Base-by-base conservation (phyloP, 2,329 filamentous ascomycete species). In the Neofusicoccum parvum region DNA sequence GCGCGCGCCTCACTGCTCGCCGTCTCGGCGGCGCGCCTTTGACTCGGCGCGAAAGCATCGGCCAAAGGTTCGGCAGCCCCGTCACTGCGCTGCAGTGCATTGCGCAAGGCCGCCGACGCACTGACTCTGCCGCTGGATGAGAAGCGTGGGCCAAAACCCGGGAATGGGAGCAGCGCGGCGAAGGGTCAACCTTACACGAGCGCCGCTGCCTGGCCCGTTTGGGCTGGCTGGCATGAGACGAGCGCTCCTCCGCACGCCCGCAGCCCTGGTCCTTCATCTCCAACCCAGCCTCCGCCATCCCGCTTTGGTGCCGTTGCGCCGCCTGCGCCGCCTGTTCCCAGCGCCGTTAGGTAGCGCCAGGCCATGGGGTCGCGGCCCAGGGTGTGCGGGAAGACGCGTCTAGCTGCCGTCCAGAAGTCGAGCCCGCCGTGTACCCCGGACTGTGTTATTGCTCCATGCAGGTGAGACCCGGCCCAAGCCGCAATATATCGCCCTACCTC, bases 101-200 rank as follows among this genome's bases (percentile, higher is more conserved):
- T 37, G 56, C 41, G 41, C 56, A 60, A 60, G 50, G 56, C 56
- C 12, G 56, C 56, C 56, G 15, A 32, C n/a, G 43, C 56, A 46
- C 14, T 39, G 37, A 39, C 37, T 11, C 37, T 10, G 27, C 6
- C 6, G 27, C 27, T 56, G 32, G 37, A 45, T 11, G 17, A 20
- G 37, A 43, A 41, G 32, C 39, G 39, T 7, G 4, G 5, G 43
- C 56, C 15, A 46, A 48, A 60, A 60, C 56, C 56, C 9, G 56
- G 56, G 32, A 48, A 5, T 17, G 15, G 54, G 54, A 23, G 39
- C 54, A 7, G 23, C 3, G n/a, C 39, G 15, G n/a, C 17, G 37
- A 43, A 43, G 51, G 34, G 36, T 9, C 5, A 10, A n/a, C 51
- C 51, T 36, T 53, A 53, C 49, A 53, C 17, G 46, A 17, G 10